Base-by-base conservation (phyloP, 805 yeast genomes). In the Suhomyces sp. region DNA sequence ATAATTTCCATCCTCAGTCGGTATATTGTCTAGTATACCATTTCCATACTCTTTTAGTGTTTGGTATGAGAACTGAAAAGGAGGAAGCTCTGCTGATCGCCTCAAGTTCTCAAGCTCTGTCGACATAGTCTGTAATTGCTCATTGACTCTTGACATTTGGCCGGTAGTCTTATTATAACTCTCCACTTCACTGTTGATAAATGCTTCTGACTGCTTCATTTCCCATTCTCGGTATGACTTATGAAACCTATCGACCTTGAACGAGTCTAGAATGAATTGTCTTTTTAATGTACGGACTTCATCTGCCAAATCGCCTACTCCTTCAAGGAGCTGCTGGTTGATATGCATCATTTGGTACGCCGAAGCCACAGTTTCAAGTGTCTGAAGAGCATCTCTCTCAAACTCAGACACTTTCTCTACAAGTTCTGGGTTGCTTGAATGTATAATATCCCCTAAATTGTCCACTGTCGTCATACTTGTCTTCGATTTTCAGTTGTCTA, bases 201-300 rank as follows among this genome's bases (percentile, higher is more conserved):
- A 67, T 47, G 53, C 50, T 9, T 57, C 54, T 23, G 36, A 60
- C 41, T 54, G 48, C 3, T 50, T 47, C 29, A 57, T 42, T 45
- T 71, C 69, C 71, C 71, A 68, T 19, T 59, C 63, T 55, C 69
- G 67, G 57, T 61, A 68, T 5, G 60, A 62, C 45, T 61, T 59
- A 44, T 71, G 74, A 46, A 68, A 61, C 52, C 62, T 64, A 54
- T 63, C 72, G 42, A 71, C 65, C 23, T 62, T 50, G 53, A 70
- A 71, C 23, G 78, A 73, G 51, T 73, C 78, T 15, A 73, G 57
- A 2, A 72, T 57, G 41, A 60, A 62, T 40, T 60, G 53, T 51
- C 58, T 63, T 47, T 51, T 54, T 17, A 47, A 23, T 2, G 31
- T 17, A 19, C 42, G 49, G 17, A 45, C 26, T n/a, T 7, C 35